Base-by-base conservation (phyloP, 805 yeast genomes). In the Spathaspora arborariae region DNA sequence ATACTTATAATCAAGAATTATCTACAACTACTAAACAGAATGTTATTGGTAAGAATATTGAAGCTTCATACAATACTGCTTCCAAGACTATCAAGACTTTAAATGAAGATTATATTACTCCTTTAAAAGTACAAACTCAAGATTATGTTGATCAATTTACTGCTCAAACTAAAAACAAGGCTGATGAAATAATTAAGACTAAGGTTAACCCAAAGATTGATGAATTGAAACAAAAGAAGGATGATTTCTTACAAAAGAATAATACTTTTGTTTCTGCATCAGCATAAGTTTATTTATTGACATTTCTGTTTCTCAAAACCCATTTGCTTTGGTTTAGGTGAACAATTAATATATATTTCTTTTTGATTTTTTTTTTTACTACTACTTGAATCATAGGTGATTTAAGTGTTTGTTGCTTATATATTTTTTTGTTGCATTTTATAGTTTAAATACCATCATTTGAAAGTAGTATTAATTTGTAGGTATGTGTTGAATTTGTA, bases 61-160 rank as follows among this genome's bases (percentile, higher is more conserved):
- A 62, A 39, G 74, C 73, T 16, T 57, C 69, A 3, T 60, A 61
- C 51, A 65, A 59, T 51, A 66, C 73, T 37, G 69, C 68, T 11
- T 55, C 61, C 15, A 56, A 62, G 26, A 60, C 67, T 45, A 54
- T 67, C 47, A 61, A 59, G 51, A 56, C 54, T 47, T 60, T 71
- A 46, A 67, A 69, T 52, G 57, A 63, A 33, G 64, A 62, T 38
- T 69, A 61, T 57, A 59, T 72, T 42, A 65, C 64, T 52, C 76
- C 76, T 24, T 63, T 70, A 54, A 65, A 64, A 53, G 54, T 58
- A 39, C 68, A 68, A 53, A 69, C 76, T 36, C 67, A 66, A 48
- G 68, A 56, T 45, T 68, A 67, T 52, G 74, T 68, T 34, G 49
- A 51, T 47, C 73, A 68, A 30, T 63, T 67, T 37, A 63, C 72